Evolutionary conservation across 2,329 filamentous ascomycete genomes (phyloP).

Genomic region (Cladosporium sp.): DNA sequence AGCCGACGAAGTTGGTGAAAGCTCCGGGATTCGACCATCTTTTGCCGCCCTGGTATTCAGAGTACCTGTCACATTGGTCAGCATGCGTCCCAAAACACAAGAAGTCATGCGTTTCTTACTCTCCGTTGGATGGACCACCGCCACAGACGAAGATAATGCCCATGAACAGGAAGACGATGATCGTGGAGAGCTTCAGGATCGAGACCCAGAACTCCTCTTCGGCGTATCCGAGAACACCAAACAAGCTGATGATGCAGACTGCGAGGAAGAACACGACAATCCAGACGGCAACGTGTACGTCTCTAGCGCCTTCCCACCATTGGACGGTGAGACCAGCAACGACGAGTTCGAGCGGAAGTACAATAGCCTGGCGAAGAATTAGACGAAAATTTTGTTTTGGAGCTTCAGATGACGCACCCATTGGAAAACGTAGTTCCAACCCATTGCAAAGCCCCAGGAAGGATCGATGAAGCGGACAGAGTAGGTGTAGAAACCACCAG

Average conservation of each 20-base stretch:
- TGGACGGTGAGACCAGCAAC: conserved; percentile 25
- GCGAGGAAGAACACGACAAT: conserved; percentile 74
- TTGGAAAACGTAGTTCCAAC: conserved; percentile 29
- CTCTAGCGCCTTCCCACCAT: conserved; percentile 20
- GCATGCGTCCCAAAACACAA: conserved; percentile 9
- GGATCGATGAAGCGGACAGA: conserved; percentile 44
- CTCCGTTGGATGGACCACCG: conserved; percentile 45
- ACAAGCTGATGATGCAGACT: conserved; percentile 79
- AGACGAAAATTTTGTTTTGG: neutral
- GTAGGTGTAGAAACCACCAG: conserved; percentile 39
- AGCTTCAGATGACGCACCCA: conserved; percentile 14
- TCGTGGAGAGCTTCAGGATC: conserved; percentile 34
- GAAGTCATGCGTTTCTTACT: conserved; percentile 12
- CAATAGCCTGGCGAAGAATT: conserved; percentile 9
- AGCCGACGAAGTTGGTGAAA: conserved; percentile 57
- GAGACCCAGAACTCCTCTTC: conserved; percentile 28
- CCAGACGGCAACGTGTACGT: conserved; percentile 66
- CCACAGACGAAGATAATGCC: conserved; percentile 56
- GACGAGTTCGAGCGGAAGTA: conserved; percentile 25
- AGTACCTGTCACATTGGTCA: conserved; percentile 36
- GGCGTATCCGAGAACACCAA: conserved; percentile 62
- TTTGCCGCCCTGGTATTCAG: neutral
- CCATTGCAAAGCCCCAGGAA: conserved; percentile 29
- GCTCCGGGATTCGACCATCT: conserved; percentile 37
- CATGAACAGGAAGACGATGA: conserved; percentile 59